These are phyloP conservation scores for Hypoxylon sp. DNA, from an alignment of 2,329 filamentous ascomycete species.

Conservation along the genomic window DNA sequence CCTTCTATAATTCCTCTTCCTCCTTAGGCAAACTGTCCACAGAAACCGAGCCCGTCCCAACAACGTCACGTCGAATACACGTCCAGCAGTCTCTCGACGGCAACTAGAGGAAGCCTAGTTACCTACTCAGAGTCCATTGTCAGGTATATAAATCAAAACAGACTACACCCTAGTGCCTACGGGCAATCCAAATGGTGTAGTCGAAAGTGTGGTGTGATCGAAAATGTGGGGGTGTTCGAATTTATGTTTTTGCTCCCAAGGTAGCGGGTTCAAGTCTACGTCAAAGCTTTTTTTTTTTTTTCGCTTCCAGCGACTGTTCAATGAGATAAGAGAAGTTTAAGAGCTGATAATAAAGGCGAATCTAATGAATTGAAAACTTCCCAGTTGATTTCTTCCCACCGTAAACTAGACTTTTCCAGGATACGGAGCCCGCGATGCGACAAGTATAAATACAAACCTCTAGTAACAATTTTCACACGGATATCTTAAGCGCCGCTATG, in stretches of 20 bases:
- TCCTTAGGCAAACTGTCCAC: too few relatives aligned
- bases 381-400: neutral
- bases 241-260: neutral
- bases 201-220: neutral
- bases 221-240: neutral
- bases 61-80: neutral
- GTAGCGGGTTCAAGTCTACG: neutral
- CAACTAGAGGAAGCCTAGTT: neutral
- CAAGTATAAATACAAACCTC: constrained; percentile 1
- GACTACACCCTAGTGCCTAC: too few relatives aligned
- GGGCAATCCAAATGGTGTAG: neutral
- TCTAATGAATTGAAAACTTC: neutral
- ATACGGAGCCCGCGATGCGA: neutral
- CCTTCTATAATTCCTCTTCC: too few relatives aligned
- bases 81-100: neutral
- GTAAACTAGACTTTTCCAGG: neutral
- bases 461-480: neutral
- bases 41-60: neutral
- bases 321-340: neutral
- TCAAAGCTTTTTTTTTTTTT: neutral
- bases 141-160: neutral
- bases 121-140: neutral
- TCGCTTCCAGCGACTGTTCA: neutral
- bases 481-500: constrained; percentile 13
- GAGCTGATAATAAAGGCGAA: neutral